phyloP scores from a whole-genome alignment of 371 early-diverging fungal genomes.

The Lichtheimia hyalospora region DNA sequence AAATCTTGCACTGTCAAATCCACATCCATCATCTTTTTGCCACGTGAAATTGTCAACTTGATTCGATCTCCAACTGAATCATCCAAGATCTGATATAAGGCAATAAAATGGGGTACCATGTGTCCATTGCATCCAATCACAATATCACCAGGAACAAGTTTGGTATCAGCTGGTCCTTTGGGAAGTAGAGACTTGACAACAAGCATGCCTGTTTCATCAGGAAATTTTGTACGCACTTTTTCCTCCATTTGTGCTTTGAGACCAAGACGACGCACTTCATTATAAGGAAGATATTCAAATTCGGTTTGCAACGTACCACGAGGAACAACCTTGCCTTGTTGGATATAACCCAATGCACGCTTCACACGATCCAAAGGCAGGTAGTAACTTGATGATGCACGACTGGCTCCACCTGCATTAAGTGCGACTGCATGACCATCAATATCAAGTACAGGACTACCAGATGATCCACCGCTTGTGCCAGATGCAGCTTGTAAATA shows the following conservation, averaged over 20 bases:
- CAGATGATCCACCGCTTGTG: slow-evolving; percentile 67
- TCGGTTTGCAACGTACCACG: slow-evolving; percentile 77
- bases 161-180: slow-evolving; percentile 64
- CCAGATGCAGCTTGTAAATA: slow-evolving; percentile 72
- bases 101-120: slow-evolving; percentile 68
- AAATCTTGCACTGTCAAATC: slow-evolving; percentile 70
- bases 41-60: slow-evolving; percentile 66
- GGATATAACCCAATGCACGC: slow-evolving; percentile 61
- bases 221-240: slow-evolving; percentile 52
- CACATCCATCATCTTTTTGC: slow-evolving; percentile 55
- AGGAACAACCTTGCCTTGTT: slow-evolving; percentile 56
- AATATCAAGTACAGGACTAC: slow-evolving; percentile 66
- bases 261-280: slow-evolving; percentile 61
- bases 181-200: slow-evolving; percentile 70
- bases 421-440: slow-evolving; percentile 67
- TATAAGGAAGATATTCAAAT: slow-evolving; percentile 61
- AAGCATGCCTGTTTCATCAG: slow-evolving; percentile 75
- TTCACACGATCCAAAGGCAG: slow-evolving; percentile 64
- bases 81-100: slow-evolving; percentile 67
- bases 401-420: slow-evolving; percentile 63
- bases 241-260: slow-evolving; percentile 60
- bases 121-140: slow-evolving; percentile 59
- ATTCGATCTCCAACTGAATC: slow-evolving; percentile 62
- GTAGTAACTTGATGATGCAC: slow-evolving; percentile 56
- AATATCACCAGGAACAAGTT: slow-evolving; percentile 75